These are phyloP conservation scores for Phytophthora sp. DNA, from an alignment of 352 stramenopile genomes.

Conservation along the genomic window DNA sequence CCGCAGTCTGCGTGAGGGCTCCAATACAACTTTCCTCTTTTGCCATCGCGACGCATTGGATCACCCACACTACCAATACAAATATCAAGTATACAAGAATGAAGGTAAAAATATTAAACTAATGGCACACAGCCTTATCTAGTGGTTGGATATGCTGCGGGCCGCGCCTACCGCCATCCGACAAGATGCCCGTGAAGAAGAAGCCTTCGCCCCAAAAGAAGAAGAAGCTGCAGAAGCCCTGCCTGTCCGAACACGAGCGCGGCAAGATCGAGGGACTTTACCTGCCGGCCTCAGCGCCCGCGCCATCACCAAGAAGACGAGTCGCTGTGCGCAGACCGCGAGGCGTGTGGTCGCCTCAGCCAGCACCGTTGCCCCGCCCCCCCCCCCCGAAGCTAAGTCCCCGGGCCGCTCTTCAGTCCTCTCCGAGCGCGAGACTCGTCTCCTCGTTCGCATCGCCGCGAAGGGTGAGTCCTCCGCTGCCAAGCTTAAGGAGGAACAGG, in stretches of 20 bases:
- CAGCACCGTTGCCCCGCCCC: neutral
- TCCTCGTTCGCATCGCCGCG: neutral
- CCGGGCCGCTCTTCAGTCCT: neutral
- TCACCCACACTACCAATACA: neutral
- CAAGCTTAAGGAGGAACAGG: conserved; percentile 17
- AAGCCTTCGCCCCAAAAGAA: too few species aligned
- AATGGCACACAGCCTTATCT: too few species aligned
- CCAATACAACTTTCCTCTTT: conserved; percentile 14
- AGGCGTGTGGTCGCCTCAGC: neutral
- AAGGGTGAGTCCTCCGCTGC: neutral
- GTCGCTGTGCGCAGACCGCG: neutral
- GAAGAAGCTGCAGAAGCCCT: too few species aligned
- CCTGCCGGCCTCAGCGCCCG: neutral
- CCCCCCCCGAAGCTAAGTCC: neutral
- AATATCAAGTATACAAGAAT: conserved; percentile 13
- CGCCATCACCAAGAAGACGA: neutral
- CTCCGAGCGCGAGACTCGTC: neutral
- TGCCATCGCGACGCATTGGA: neutral
- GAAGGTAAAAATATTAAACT: too few species aligned
- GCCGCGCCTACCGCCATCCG: too few species aligned
- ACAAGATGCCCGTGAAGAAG: too few species aligned
- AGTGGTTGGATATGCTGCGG: too few species aligned
- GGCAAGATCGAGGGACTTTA: neutral
- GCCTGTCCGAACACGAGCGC: neutral
- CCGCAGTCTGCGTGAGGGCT: neutral